Base-by-base conservation (phyloP, 176 grass and related monocot species). In the Alloteropsis semialata region DNA sequence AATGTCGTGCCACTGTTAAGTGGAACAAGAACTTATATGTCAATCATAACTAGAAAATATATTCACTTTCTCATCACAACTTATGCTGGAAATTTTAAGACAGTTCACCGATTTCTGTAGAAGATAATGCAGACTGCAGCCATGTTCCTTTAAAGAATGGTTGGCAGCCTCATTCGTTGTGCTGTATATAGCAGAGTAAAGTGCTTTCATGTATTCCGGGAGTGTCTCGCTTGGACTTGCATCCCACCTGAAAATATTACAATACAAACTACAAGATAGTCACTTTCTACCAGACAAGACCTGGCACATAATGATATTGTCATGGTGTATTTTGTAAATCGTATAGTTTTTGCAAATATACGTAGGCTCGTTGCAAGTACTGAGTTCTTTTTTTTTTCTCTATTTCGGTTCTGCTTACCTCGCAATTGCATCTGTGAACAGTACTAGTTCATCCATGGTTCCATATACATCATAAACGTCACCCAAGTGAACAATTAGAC, bases 391-490 rank as follows among this genome's bases (percentile, higher is more conserved):
- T 43, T 43, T 7, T 30, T 63, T 63, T 16, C 8, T 33, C 15
- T 63, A 63, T 17, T 63, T 14, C 6, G 32, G 32, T 17, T 33
- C 60, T 42, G 11, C 32, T 79, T 60, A 94, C 85, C 83, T 91
- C 65, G 41, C 82, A 16, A 94, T 84, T 30, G 74, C 79, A 21
- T 80, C 28, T 1, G 92, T 94, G 74, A 91, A 86, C 0, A 88
- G 75, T 13, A 12, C 11, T 8, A 94, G 79, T 76, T 94, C 92
- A 7, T 91, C 88, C 0, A 81, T 55, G 1, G 78, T 88, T 46
- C 92, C 85, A 48, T 94, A 94, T 0, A 94, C 59, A 75, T 94
- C 92, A 73, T 88, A 94, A 0, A 91, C 58, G 84, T 94, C 88
- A 68, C 91, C 92, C 36, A 94, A 49, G 16, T 60, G 49, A 6